Percentiles rank a stretch among this genome's conserved stretches.
These are phyloP conservation scores for Fusarium sp. DNA, from an alignment of 2,329 filamentous ascomycete species.

Conservation along the genomic window DNA sequence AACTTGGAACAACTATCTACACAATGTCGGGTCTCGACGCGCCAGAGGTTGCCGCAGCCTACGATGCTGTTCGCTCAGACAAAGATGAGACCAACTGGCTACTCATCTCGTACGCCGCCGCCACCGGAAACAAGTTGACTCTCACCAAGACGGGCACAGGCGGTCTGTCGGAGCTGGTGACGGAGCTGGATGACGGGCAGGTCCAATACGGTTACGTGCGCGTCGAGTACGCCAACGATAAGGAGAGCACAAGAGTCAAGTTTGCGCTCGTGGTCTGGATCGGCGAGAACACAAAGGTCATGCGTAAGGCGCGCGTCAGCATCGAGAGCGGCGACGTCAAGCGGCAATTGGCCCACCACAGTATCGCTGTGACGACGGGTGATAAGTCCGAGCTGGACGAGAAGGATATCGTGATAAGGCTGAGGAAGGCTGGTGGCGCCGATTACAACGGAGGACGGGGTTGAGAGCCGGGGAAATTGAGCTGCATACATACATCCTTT, in stretches of 20 bases:
- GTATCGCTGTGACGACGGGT: constrained; percentile 74
- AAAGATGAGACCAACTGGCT: constrained; percentile 78
- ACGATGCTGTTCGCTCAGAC: constrained; percentile 77
- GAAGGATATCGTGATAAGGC: constrained; percentile 71
- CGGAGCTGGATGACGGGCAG: constrained; percentile 69
- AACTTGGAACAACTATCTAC: not conserved
- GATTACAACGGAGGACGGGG: constrained; percentile 79
- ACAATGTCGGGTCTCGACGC: constrained; percentile 69
- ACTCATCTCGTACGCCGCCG: constrained; percentile 72
- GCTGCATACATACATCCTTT: not conserved
- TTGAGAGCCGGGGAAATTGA: constrained; percentile 47
- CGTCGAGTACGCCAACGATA: constrained; percentile 80
- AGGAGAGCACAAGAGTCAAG: constrained; percentile 78
- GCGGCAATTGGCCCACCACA: constrained; percentile 74
- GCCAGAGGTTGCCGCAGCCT: constrained; percentile 74
- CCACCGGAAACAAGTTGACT: constrained; percentile 69
- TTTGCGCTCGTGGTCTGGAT: constrained; percentile 79
- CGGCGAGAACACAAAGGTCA: constrained; percentile 74
- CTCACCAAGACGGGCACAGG: constrained; percentile 73
- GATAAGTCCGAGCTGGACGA: constrained; percentile 74
- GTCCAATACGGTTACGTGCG: constrained; percentile 78
- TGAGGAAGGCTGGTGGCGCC: constrained; percentile 77
- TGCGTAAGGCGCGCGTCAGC: constrained; percentile 78
- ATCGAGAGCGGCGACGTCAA: constrained; percentile 78
- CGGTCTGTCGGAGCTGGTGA: constrained; percentile 71